Evolutionary conservation across 1,139 yeast genomes (phyloP), one percentile per base, ranked within the genome.

Genomic region (Nakaseomyces kungkrabaensis): DNA sequence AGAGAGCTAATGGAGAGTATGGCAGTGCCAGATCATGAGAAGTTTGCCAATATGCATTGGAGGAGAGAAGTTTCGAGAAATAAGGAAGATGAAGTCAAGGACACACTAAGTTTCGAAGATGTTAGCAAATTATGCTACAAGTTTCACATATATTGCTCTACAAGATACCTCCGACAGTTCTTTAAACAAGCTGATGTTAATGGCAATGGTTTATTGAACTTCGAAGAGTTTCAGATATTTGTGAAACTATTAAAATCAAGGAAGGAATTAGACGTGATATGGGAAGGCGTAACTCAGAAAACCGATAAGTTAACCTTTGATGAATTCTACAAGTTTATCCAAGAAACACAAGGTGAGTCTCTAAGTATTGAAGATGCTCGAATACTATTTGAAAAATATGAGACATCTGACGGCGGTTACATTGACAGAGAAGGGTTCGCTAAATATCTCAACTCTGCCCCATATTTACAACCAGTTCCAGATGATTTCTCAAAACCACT

Each of bases 211-310:
- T 65, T 66, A 34, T 68, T 90, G 29, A 75, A 78, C 54, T 88
- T 87, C 59, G 74, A 73, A 3, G 88, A 86, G 57, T 90, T 90
- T 65, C 83, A 85, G 61, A 63, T 66, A 29, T 87, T 89, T 65
- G 90, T 90, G 1, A 74, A 78, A 31, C 66, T 67, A 24, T 61
- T 77, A 45, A 74, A 74, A 53, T 60, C 60, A 58, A 76, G 94
- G 51, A 70, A 69, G 0, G 88, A 82, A 50, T 62, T 82, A 4
- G 57, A 56, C 1, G 53, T 48, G 0, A 64, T 82, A 2, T 81
- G 77, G 65, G 54, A 63, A 1, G 51, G 53, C 2, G 55, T 63
- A 0, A 17, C 49, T 0, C 53, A 56, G 13, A 13, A 47, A 0
- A 49, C 50, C 0, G 25, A 17, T 3, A 62, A 26, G 22, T 24